phyloP scores from a whole-genome alignment of 108 stramenopile genomes.

The Fragilaria radians region DNA sequence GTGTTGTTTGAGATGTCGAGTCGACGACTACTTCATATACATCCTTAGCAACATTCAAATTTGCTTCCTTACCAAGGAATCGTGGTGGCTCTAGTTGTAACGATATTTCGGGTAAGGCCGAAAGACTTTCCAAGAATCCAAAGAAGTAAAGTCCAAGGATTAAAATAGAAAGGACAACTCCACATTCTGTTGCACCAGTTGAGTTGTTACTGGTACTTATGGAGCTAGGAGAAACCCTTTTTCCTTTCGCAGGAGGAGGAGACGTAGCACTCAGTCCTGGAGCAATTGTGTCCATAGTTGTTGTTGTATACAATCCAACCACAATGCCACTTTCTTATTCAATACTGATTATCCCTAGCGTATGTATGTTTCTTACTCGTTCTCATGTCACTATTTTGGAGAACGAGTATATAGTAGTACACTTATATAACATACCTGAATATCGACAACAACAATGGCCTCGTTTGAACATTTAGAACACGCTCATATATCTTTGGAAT shows the following conservation, averaged over 20 bases:
- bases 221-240: background rate
- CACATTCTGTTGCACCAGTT: slow-evolving; percentile 15
- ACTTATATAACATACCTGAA: too few species aligned
- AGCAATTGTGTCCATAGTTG: too few species aligned
- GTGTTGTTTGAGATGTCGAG: background rate
- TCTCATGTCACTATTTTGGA: too few species aligned
- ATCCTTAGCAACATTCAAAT: slow-evolving; percentile 9
- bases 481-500: too few species aligned
- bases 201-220: background rate
- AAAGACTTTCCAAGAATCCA: slow-evolving; percentile 26
- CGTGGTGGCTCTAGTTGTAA: background rate
- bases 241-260: background rate
- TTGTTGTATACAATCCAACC: too few species aligned
- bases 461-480: too few species aligned
- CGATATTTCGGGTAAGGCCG: slow-evolving; percentile 19
- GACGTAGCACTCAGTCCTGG: too few species aligned
- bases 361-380: too few species aligned
- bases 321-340: too few species aligned
- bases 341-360: too few species aligned
- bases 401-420: too few species aligned
- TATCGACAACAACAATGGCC: too few species aligned
- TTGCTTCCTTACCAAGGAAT: slow-evolving; percentile 5
- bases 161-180: slow-evolving; percentile 17
- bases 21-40: slow-evolving; percentile 1
- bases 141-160: slow-evolving; percentile 29